These are phyloP conservation scores for Cadophora gregata DNA, from an alignment of 2,329 filamentous ascomycete species.

Conservation along the genomic window DNA sequence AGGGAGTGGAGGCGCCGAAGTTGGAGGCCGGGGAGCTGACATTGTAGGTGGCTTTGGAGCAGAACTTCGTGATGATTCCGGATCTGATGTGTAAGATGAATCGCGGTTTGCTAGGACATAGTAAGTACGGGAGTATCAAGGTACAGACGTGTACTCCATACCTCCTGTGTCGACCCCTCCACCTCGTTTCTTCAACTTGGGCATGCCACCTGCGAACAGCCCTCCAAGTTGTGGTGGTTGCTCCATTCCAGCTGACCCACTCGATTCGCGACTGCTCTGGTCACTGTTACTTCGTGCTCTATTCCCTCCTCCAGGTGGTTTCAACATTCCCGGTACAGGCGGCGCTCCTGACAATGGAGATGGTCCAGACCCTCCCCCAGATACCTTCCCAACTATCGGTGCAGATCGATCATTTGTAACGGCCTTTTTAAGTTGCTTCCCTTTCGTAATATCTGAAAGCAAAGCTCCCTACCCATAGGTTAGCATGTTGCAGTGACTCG, in stretches of 20 bases:
- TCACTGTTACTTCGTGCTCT: constrained; percentile 87
- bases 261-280: constrained; percentile 56
- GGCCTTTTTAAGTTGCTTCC: constrained; percentile 79
- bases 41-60: constrained; percentile 62
- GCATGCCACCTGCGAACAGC: constrained; percentile 92
- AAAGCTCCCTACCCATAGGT: constrained; percentile 72
- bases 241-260: constrained; percentile 53
- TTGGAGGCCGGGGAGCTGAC: constrained; percentile 63
- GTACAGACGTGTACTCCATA: constrained; percentile 42
- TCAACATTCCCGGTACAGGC: constrained; percentile 76
- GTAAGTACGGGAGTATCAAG: constrained; percentile 33
- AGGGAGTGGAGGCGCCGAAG: constrained; percentile 60
- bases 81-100: constrained; percentile 80
- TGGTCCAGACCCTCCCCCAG: constrained; percentile 57
- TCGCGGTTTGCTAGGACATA: constrained; percentile 61
- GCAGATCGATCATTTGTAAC: constrained; percentile 93
- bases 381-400: constrained; percentile 66
- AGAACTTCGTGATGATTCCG: constrained; percentile 68
- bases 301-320: constrained; percentile 71
- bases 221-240: constrained; percentile 82
- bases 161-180: constrained; percentile 79
- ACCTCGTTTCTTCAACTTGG: constrained; percentile 87
- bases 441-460: constrained; percentile 86
- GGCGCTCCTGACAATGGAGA: constrained; percentile 77
- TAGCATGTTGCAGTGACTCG: constrained; percentile 38